Evolutionary conservation across 2,329 filamentous ascomycete species (phyloP).

Genomic region (Sarocladiaceae sp.): DNA sequence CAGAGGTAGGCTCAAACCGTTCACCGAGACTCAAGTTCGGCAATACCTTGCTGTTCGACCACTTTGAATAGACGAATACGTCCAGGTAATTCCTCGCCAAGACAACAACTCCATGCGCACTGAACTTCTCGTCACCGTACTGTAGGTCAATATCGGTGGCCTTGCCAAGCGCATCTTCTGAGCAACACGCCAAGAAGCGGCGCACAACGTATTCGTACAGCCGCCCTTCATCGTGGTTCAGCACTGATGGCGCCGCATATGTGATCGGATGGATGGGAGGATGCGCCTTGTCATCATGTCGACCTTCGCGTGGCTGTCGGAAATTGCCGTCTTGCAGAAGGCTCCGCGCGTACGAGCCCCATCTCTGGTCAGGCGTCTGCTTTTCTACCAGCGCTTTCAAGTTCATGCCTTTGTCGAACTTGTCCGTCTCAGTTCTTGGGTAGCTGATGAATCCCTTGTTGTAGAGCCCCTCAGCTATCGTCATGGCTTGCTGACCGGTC

Average conservation of each 20-base stretch:
- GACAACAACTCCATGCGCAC: constrained; percentile 78
- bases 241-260: constrained; percentile 65
- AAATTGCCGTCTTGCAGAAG: constrained; percentile 70
- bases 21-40: constrained; percentile 78
- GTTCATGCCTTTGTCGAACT: constrained; percentile 88
- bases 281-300: constrained; percentile 93
- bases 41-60: constrained; percentile 81
- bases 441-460: constrained; percentile 97
- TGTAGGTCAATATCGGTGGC: constrained; percentile 79
- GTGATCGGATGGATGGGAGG: constrained; percentile 94
- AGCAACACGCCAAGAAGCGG: constrained; percentile 92
- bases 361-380: constrained; percentile 70
- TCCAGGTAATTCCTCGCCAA: constrained; percentile 89
- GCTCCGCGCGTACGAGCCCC: constrained; percentile 76
- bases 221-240: constrained; percentile 63
- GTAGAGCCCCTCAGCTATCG: constrained; percentile 79
- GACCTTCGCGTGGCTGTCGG: constrained; percentile 73
- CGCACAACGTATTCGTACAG: constrained; percentile 92
- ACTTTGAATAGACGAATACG: constrained; percentile 94
- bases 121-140: constrained; percentile 81
- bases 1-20: constrained; percentile 81
- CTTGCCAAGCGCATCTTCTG: constrained; percentile 85
- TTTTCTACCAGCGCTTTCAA: constrained; percentile 76
- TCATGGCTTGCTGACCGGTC: constrained; percentile 89
- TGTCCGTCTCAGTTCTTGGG: constrained; percentile 93